Percentiles rank a stretch among this genome's conserved stretches.
phyloP scores from a whole-genome alignment of 169 alveolate genomes.

The Cryptosporidium canis region DNA sequence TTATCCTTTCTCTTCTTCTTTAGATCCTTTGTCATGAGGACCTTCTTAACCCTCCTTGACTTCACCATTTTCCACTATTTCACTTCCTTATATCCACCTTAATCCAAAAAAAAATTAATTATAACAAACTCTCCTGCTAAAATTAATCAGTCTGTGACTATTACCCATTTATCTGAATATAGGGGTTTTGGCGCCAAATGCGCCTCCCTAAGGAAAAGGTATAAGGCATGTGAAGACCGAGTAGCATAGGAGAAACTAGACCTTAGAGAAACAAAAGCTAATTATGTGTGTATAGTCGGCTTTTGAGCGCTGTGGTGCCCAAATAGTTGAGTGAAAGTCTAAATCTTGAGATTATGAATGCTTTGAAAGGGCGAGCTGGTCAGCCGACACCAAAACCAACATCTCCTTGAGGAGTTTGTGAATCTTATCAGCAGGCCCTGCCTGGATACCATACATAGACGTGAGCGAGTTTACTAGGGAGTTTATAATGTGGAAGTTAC shows the following conservation, averaged over 20 bases:
- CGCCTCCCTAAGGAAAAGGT: background rate
- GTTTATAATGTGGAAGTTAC: constrained; percentile 31
- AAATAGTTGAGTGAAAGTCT: background rate
- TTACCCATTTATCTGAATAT: background rate
- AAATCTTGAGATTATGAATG: background rate
- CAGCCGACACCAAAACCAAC: constrained; percentile 41
- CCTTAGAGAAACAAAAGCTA: background rate
- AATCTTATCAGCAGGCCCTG: constrained; percentile 29
- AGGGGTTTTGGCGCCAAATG: background rate
- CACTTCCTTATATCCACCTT: background rate
- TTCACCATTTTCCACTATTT: background rate
- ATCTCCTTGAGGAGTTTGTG: constrained; percentile 57
- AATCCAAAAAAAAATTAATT: background rate
- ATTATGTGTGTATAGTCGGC: background rate
- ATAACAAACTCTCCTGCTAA: no score
- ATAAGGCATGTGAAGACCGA: background rate
- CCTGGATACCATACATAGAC: constrained; percentile 23
- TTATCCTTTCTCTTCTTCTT: constrained; percentile 40
- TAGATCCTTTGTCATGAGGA: background rate
- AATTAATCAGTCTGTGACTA: background rate
- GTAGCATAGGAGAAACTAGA: background rate
- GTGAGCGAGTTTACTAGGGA: constrained; percentile 23
- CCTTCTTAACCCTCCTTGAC: constrained; percentile 36
- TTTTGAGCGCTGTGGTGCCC: background rate
- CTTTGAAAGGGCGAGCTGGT: constrained; percentile 34